Evolutionary conservation across 2,329 filamentous ascomycete species (phyloP), one percentile per base, ranked within the genome.

Genomic region (Penicillium brasilianum): DNA sequence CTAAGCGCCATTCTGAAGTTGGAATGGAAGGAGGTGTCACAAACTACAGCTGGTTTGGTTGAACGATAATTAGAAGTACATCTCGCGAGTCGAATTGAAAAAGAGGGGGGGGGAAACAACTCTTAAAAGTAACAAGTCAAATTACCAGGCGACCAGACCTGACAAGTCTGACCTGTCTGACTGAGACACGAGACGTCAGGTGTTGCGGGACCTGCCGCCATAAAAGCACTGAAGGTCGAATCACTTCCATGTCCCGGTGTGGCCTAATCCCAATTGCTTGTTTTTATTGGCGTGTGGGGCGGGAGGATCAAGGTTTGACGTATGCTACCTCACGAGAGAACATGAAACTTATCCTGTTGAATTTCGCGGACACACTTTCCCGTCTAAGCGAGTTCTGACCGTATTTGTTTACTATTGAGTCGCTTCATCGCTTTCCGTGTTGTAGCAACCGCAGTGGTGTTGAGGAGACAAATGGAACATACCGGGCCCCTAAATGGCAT

Each of bases 1-100:
- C 63, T 65, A 9, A 68, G 60, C 3, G 64, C 58, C 67, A 67
- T 69, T 20, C 14, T 54, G 30, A 1, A 10, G 11, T 49, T 3
- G 8, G n/a, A 30, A n/a, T n/a, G 14, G 2, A 6, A 28, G 25
- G 25, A 28, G 25, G 28, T 11, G 18, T 25, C 13, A 39, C 13
- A 48, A 34, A 20, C n/a, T n/a, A 16, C 25, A 28, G 43, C 22
- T 16, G 1, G 13, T 16, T 25, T 2, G 13, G 5, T 8, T 16
- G 43, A 25, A 2, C 16, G 6, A 20, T 41, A 6, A 9, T 41
- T 2, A 16, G 3, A 22, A 4, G 5, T 4, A n/a, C 14, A 16
- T 16, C 14, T 25, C 43, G 22, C 43, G 8, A 25, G 8, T 22
- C 6, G n/a, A 36, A 11, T 20, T 16, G 30, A 37, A 13, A 14